Evolutionary conservation across 73 alveolate species (phyloP), one percentile per base, ranked within the genome.

Genomic region (Blepharisma japonicum): DNA sequence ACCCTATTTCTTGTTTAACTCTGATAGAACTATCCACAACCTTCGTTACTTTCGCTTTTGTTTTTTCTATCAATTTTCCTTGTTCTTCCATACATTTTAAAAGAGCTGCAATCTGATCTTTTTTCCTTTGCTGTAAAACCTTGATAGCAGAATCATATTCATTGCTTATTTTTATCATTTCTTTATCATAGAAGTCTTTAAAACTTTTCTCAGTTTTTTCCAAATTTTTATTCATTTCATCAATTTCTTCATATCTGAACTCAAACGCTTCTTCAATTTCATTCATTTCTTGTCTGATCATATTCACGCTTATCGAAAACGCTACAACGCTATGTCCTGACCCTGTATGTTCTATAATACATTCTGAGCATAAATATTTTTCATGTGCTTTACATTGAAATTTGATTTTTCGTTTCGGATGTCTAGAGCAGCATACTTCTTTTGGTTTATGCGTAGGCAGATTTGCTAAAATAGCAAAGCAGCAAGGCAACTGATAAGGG

Each of bases 301-400:
- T 67, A 4, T 68, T 77, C 0, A 72, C 18, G 70, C 68, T 81
- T 6, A 81, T 76, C 6, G 82, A 8, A 82, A 67, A 76, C 7
- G 86, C 70, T 55, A 77, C 86, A 6, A 82, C 84, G 45, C 81
- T 77, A 80, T 86, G 92, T 38, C 83, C 77, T 1, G 79, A 56
- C 18, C 86, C 81, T 8, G 89, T 86, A 46, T 86, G 92, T 49
- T 82, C 81, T 7, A 86, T 80, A 21, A 86, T 83, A 53, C 92
- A 86, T 48, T 86, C 81, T n/a, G 88, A 55, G 78, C 92, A 86
- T n/a, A 86, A 53, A 76, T 72, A 74, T 47, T 81, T 76, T 46
- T 55, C 71, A 55, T 83, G 85, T n/a, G 66, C 39, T 48, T 74
- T 79, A 81, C 92, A 86, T 42, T 39, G 78, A 77, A 86, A 86